These are phyloP conservation scores for Penicillium corylophilum DNA, from an alignment of 2,329 filamentous ascomycete genomes.

Conservation along the genomic window DNA sequence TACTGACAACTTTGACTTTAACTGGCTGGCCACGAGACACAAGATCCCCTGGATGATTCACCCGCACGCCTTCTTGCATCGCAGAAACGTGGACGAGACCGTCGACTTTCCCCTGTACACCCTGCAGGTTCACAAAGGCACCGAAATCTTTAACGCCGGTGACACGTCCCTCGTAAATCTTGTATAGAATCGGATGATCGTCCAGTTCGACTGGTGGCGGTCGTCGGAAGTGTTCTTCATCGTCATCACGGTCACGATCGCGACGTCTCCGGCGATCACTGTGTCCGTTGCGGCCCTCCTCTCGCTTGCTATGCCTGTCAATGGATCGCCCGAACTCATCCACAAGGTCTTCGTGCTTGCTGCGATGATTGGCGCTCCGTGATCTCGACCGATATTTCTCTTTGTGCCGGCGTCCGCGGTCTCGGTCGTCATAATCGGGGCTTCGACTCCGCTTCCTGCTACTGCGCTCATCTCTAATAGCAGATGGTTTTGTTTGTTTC, in stretches of 20 bases:
- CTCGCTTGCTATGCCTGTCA: slow-evolving; percentile 39
- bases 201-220: slow-evolving; percentile 74
- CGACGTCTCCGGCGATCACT: slow-evolving; percentile 43
- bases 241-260: slow-evolving; percentile 36
- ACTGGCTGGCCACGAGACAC: slow-evolving; percentile 77
- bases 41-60: slow-evolving; percentile 89
- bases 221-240: slow-evolving; percentile 62
- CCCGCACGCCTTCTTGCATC: slow-evolving; percentile 77
- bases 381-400: slow-evolving; percentile 51
- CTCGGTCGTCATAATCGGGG: slow-evolving; percentile 51
- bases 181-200: slow-evolving; percentile 75
- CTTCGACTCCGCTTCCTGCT: slow-evolving; percentile 57
- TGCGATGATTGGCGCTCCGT: slow-evolving; percentile 40
- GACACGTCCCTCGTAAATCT: slow-evolving; percentile 85
- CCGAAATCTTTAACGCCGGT: slow-evolving; percentile 95
- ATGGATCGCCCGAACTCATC: slow-evolving; percentile 58
- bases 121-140: slow-evolving; percentile 87
- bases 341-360: slow-evolving; percentile 52
- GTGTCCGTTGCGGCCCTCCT: slow-evolving; percentile 43
- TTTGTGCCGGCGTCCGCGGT: slow-evolving; percentile 46
- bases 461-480: slow-evolving; percentile 34
- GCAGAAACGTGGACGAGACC: slow-evolving; percentile 92
- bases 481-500: slow-evolving; percentile 37
- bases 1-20: slow-evolving; percentile 88
- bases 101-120: slow-evolving; percentile 84